Evolutionary conservation across 768 basidiomycete genomes (phyloP), one percentile per base, ranked within the genome.

Genomic region (Cystobasidium ongulense): DNA sequence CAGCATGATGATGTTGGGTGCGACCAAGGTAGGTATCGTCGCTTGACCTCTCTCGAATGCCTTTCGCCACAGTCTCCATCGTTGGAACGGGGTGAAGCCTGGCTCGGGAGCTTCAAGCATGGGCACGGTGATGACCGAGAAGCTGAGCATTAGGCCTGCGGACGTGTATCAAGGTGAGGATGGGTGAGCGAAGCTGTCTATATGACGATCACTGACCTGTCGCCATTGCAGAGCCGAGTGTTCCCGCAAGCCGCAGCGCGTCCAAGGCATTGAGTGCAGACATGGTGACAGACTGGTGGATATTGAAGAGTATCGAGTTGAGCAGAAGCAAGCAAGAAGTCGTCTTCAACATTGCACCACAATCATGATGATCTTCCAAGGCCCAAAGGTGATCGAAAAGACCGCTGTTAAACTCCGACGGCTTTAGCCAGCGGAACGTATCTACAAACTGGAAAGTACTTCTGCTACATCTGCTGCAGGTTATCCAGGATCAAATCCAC

Each of bases 21-120:
- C 25, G 5, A 59, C 29, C 11, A 27, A 27, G 21, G 57, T 59
- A 29, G 57, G 57, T 5, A 59, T 59, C 5, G 57, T 59, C 25
- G 57, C 57, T 59, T 59, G 57, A 5, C 57, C 57, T 11, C 57
- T 17, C 27, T 59, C 57, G 33, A 59, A 59, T 5, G 57, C 57
- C 21, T 59, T 59, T 10, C 57, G 57, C 57, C 57, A 59, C 27
- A 59, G 21, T 59, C 57, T 27, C 57, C 57, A 59, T 15, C 57
- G 8, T 23, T 59, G 57, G 25, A 59, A 59, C 2, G 57, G 57
- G 13, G 57, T 29, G 29, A 59, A 59, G 25, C 4, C 27, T 4
- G 57, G 57, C 21, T 59, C 57, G 8, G 57, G 57, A 29, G 57
- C 57, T 31, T 59, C 57, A 7, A 59, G 57, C 57, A 59, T 59